phyloP scores from a whole-genome alignment of 139 green algal species.

The Coelastrella sp. region DNA sequence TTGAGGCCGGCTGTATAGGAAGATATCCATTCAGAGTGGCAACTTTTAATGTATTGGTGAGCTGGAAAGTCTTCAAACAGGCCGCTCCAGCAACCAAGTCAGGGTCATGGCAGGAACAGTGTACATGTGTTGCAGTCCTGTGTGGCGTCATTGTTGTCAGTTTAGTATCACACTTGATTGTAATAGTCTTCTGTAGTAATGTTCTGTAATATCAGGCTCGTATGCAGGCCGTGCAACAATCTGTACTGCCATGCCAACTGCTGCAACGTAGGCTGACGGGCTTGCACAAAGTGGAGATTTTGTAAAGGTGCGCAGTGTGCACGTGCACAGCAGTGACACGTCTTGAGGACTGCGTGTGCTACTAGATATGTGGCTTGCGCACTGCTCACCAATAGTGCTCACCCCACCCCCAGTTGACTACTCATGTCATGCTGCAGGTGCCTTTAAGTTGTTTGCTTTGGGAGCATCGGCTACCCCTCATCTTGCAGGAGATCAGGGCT shows the following conservation, averaged over 20 bases:
- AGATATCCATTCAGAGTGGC: constrained; percentile 26
- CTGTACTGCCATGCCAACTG: neutral
- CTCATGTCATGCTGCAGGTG: constrained; percentile 39
- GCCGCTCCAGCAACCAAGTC: neutral
- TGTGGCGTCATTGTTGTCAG: neutral
- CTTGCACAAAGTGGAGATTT: constrained; percentile 79
- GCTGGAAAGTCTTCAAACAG: too few relatives aligned
- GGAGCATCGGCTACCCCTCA: constrained; percentile 55
- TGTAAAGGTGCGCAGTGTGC: constrained; percentile 54
- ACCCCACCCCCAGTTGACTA: neutral
- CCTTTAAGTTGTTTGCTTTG: constrained; percentile 55
- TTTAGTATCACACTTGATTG: too few relatives aligned
- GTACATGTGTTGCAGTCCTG: neutral
- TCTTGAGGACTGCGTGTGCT: neutral
- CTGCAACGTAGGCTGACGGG: constrained; percentile 66
- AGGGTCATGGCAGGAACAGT: neutral
- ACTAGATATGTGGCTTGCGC: neutral
- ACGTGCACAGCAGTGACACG: neutral
- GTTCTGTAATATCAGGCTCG: too few relatives aligned
- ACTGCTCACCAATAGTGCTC: neutral
- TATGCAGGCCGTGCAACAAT: too few relatives aligned
- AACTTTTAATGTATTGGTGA: constrained; percentile 38
- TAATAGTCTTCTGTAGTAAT: too few relatives aligned
- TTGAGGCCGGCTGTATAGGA: too few relatives aligned
- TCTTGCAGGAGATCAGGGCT: constrained; percentile 67